phyloP scores from a whole-genome alignment of 1,284 basidiomycete genomes.

The Ganoderma lingzhi region DNA sequence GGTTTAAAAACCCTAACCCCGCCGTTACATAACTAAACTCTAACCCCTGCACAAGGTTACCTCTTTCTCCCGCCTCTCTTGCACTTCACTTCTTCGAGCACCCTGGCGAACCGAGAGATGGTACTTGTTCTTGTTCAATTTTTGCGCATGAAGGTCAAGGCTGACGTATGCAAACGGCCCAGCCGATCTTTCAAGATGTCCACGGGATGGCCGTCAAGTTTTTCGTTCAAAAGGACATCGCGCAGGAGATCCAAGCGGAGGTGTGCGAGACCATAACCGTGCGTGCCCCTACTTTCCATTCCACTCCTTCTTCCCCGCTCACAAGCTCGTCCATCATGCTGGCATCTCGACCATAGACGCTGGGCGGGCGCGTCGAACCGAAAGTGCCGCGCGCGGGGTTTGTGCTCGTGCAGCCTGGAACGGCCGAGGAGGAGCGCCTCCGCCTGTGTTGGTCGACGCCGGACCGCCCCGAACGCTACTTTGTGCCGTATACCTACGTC shows the following conservation, averaged over 20 bases:
- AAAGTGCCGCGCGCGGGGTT: slow-evolving; percentile 81
- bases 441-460: slow-evolving; percentile 69
- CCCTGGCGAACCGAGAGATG: slow-evolving; percentile 30
- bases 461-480: slow-evolving; percentile 75
- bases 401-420: slow-evolving; percentile 72
- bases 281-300: slow-evolving; percentile 32
- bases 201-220: slow-evolving; percentile 76
- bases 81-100: slow-evolving; percentile 4
- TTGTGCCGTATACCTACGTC: slow-evolving; percentile 81
- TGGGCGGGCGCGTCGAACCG: slow-evolving; percentile 76
- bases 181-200: slow-evolving; percentile 74
- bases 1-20: slow-evolving; percentile 44
- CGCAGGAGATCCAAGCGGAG: slow-evolving; percentile 69
- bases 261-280: slow-evolving; percentile 76
- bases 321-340: slow-evolving; percentile 3
- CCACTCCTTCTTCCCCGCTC: background rate
- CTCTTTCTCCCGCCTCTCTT: slow-evolving; percentile 17
- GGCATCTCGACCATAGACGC: slow-evolving; percentile 49
- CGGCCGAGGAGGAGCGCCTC: slow-evolving; percentile 74
- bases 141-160: background rate
- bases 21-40: slow-evolving; percentile 37
- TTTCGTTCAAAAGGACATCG: slow-evolving; percentile 82
- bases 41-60: slow-evolving; percentile 42
- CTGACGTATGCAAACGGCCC: slow-evolving; percentile 24
- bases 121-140: slow-evolving; percentile 26